Evolutionary conservation across 345 rosid species (phyloP), one percentile per base, ranked within the genome.

Genomic region (Erucastrum elatum): DNA sequence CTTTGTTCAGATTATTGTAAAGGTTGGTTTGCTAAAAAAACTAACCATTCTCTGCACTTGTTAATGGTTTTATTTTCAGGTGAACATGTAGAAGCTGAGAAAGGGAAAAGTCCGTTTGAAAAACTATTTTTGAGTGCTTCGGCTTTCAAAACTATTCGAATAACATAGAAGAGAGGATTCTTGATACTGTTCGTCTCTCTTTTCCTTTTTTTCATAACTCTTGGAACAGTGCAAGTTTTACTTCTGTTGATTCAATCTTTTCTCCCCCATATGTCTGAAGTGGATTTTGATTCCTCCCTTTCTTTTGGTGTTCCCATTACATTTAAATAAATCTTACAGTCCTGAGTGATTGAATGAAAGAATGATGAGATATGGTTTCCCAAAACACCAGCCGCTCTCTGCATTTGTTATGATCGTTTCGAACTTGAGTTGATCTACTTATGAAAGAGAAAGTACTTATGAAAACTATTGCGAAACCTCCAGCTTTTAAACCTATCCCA

Each of bases 151-250:
- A 34, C 37, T 71, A 25, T 30, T 63, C 55, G 31, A 78, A 78
- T 78, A 51, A 79, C 74, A 34, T 79, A 4, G 62, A 72, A 46
- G 82, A 79, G 82, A 72, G 77, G 30, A 73, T 58, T 73, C 8
- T 60, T 26, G 26, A 73, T 51, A 67, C 72, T 72, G 11, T 58
- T 3, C 2, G 59, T 58, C 51, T 72, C 77, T 15, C 77, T 11
- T 79, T 79, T 39, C 46, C 12, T 31, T 72, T 12, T 63, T 26
- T 31, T 33, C 30, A 29, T 29, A 29, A 29, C 30, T 29, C 30
- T 29, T 29, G 30, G 30, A 29, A 29, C 30, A 29, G 30, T 29
- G 30, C 30, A 29, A 29, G 30, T 31, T 33, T 5, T 55, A 8
- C 29, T 37, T 59, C 17, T 39, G 13, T 37, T 37, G 30, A 29